phyloP scores from a whole-genome alignment of 1,284 basidiomycete species.

The Ceratobasidium theobromae region DNA sequence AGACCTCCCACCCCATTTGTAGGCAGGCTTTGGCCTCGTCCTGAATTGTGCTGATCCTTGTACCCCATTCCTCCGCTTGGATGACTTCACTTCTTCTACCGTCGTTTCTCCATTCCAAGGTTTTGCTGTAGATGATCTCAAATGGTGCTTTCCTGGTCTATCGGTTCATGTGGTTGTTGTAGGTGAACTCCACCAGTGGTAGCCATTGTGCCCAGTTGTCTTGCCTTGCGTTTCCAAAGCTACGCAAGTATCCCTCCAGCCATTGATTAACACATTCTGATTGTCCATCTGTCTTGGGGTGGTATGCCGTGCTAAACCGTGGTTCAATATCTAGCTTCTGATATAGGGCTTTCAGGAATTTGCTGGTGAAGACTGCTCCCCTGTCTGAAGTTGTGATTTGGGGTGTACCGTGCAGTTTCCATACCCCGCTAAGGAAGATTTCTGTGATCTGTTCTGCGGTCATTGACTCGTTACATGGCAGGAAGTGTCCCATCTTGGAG shows the following conservation, averaged over 20 bases:
- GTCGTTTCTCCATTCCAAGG: not conserved
- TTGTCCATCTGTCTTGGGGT: constrained; percentile 38
- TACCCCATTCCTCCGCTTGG: too few relatives aligned
- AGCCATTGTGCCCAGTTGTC: constrained; percentile 36
- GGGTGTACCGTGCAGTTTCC: constrained; percentile 25
- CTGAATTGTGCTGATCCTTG: too few relatives aligned
- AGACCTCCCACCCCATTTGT: too few relatives aligned
- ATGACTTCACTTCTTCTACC: not conserved
- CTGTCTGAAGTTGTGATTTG: not conserved
- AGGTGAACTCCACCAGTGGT: constrained; percentile 36
- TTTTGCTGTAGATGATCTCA: not conserved
- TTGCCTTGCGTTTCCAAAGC: constrained; percentile 33
- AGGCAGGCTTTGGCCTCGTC: too few relatives aligned
- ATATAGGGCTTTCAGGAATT: constrained; percentile 31
- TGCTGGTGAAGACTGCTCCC: constrained; percentile 30
- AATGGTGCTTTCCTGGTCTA: not conserved
- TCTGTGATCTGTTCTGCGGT: constrained; percentile 6
- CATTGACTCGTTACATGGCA: not conserved
- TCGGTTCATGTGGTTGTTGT: constrained; percentile 29
- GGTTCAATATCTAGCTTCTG: constrained; percentile 29
- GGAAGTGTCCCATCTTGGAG: not conserved
- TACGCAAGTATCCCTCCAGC: constrained; percentile 37
- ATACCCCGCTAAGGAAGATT: constrained; percentile 1
- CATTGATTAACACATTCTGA: constrained; percentile 39
- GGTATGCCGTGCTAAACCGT: constrained; percentile 35